Evolutionary conservation across 768 basidiomycete species (phyloP), one percentile per base, ranked within the genome.

Genomic region (Agaricus bisporus): DNA sequence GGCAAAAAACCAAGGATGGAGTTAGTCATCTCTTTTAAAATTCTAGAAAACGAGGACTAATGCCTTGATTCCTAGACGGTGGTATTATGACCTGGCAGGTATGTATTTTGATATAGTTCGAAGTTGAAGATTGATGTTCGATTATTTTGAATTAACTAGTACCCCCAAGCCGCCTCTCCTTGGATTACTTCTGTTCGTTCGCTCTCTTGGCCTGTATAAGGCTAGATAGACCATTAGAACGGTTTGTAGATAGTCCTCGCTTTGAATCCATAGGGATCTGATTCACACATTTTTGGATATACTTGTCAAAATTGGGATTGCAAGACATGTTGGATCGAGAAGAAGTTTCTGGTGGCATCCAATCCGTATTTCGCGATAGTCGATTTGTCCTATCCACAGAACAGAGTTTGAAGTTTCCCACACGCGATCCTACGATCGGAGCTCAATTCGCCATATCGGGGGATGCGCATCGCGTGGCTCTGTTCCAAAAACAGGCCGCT

Each of bases 1-100:
- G 64, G 88, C 84, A 0, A 78, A 81, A 58, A 61, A 58, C n/a
- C 54, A 75, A 54, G 87, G 85, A 26, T 90, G 88, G 88, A 77
- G 83, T 83, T 56, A 68, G 84, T 70, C n/a, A 44, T 44, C 54
- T 20, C 47, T 51, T 22, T 43, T 38, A 20, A n/a, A 12, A 5
- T 4, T 28, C 26, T 36, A n/a, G 18, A 29, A 49, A 49, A 11
- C 22, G 32, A 15, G 51, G 42, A 20, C 14, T 25, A 9, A 35
- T 36, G 11, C 46, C 32, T 47, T 45, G 28, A 43, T 42, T 48
- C 39, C 25, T 52, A 70, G 71, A 63, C 41, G 71, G 64, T 12
- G 71, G 73, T 20, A 66, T 61, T 7, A 70, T 71, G 73, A 66
- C 68, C 37, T 74, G 71, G 71, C 57, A 72, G 67, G 69, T 70